Base-by-base conservation (phyloP, 1,284 basidiomycete species). In the Austropuccinia psidii region DNA sequence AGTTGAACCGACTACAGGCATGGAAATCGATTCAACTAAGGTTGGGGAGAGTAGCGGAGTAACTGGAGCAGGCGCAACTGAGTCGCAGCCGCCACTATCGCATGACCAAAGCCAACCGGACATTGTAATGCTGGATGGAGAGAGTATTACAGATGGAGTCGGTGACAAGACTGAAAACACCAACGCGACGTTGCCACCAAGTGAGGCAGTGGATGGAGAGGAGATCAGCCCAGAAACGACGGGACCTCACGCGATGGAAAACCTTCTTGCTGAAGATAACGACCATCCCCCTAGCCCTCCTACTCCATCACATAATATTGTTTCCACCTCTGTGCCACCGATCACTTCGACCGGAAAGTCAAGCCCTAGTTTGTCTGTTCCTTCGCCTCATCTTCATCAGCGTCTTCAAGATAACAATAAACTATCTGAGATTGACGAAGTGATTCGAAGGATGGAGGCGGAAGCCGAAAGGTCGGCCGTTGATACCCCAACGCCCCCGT, bases 81-180 rank as follows among this genome's bases (percentile, higher is more conserved):
- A 31, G 50, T 11, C 49, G 50, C 15, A 33, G n/a, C 31, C 43
- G 24, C 41, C 39, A 21, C 33, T 37, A 11, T 45, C 41, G 35
- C 35, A 69, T 31, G 67, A 58, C 8, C 21, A 50, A n/a, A 55
- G 50, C n/a, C 67, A 69, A 45, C 67, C 67, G 24, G 67, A 69
- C 41, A 54, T 69, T 35, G 67, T 69, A 27, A 69, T 69, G 67
- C 54, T 69, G 19, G 67, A 69, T 49, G 67, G 67, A n/a, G 67
- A 69, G 67, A 69, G 67, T 33, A 69, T 69, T 41, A 41, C 45
- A 41, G 58, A 45, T 45, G n/a, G n/a, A n/a, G n/a, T n/a, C n/a
- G 58, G 37, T 21, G 58, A 61, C 33, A 21, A 29, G 27, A 43
- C 24, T 39, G 29, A 54, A 43, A 47, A 24, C 21, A 54, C 54